Conservation (phyloP, 345 rosid genomes). For the Clausena lansium region DNA sequence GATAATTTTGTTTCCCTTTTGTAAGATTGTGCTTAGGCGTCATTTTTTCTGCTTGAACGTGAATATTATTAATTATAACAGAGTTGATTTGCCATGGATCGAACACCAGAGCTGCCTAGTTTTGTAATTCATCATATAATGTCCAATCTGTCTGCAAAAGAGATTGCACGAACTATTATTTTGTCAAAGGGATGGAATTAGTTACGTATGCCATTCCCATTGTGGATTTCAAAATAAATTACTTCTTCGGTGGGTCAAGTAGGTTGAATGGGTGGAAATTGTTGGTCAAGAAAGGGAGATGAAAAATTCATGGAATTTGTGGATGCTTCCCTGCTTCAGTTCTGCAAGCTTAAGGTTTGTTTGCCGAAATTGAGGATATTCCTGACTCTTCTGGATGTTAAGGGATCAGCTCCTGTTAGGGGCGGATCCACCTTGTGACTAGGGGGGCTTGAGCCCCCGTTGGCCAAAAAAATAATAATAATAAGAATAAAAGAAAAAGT, state of each 20-base stretch:
- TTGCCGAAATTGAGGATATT: no score
- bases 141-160: background rate
- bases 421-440: no score
- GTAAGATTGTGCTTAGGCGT: no score
- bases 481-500: no score
- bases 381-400: no score
- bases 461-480: no score
- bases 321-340: background rate
- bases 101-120: background rate
- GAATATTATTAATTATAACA: background rate
- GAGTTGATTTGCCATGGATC: background rate
- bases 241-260: background rate
- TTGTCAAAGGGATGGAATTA: background rate
- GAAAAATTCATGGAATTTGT: background rate
- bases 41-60: no score
- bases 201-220: background rate
- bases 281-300: background rate
- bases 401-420: no score
- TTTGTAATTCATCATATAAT: background rate
- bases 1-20: no score
- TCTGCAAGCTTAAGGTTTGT: background rate
- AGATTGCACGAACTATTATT: background rate
- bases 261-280: background rate
- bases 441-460: no score
- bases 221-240: background rate